These are phyloP conservation scores for Wickerhamomyces ciferrii DNA, from an alignment of 805 yeast species.

Conservation along the genomic window DNA sequence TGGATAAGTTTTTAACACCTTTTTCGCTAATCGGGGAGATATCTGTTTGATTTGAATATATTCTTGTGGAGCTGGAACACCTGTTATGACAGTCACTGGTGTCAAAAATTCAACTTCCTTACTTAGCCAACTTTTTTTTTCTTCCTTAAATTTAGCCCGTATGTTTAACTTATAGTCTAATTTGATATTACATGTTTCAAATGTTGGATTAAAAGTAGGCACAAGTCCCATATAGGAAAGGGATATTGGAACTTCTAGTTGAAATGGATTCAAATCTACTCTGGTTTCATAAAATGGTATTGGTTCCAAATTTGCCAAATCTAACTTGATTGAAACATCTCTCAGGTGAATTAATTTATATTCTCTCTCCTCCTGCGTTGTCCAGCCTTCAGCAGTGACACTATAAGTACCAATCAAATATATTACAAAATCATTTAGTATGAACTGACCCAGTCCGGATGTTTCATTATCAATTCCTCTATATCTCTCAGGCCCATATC, in stretches of 20 bases:
- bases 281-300: background rate
- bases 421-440: constrained; percentile 31
- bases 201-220: too few species aligned
- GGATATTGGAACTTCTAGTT: constrained; percentile 13
- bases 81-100: constrained; percentile 1
- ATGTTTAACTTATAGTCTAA: constrained; percentile 36
- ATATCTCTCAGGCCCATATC: constrained; percentile 13
- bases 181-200: constrained; percentile 49
- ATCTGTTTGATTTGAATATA: background rate
- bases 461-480: constrained; percentile 31
- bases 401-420: background rate
- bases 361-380: background rate
- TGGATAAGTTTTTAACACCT: background rate
- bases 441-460: constrained; percentile 42
- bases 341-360: background rate
- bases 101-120: background rate
- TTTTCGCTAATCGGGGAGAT: background rate
- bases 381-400: background rate
- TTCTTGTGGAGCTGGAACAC: background rate
- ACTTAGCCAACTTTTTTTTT: background rate
- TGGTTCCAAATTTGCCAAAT: background rate
- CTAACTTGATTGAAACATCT: background rate
- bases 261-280: constrained; percentile 37
- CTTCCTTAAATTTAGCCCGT: constrained; percentile 22
- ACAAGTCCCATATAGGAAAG: too few species aligned